Evolutionary conservation across 2,329 filamentous ascomycete genomes (phyloP).

Genomic region (Lecanicillium sp.): DNA sequence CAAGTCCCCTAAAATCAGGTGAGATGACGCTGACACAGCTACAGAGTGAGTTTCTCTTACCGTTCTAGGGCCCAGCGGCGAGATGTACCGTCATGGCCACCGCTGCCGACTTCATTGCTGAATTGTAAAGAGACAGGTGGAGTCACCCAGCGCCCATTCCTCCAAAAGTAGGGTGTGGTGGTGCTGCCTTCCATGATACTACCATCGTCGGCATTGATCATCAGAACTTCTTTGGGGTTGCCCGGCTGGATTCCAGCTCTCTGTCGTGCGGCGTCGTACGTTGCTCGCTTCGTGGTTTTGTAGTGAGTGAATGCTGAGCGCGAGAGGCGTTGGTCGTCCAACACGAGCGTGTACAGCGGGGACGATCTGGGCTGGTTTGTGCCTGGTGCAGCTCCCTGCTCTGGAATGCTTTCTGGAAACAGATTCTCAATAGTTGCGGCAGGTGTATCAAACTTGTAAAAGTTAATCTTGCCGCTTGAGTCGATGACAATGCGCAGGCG

Average conservation of each 20-base stretch:
- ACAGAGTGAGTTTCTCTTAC: conserved; percentile 29
- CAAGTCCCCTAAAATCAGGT: conserved; percentile 44
- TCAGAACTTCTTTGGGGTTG: conserved; percentile 62
- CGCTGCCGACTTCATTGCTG: conserved; percentile 40
- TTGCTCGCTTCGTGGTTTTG: conserved; percentile 71
- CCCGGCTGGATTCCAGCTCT: conserved; percentile 46
- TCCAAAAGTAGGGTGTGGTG: conserved; percentile 76
- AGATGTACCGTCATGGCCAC: conserved; percentile 77
- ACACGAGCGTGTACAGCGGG: conserved; percentile 32
- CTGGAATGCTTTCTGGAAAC: conserved; percentile 48
- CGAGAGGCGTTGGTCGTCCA: conserved; percentile 33
- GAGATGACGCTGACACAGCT: too few relatives aligned
- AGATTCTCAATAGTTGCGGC: conserved; percentile 41
- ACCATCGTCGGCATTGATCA: conserved; percentile 53
- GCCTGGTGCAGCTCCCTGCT: conserved; percentile 23
- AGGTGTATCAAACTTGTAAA: conserved; percentile 29
- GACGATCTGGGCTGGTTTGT: conserved; percentile 17
- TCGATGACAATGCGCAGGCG: conserved; percentile 50
- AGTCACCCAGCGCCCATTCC: conserved; percentile 68
- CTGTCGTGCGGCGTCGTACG: conserved; percentile 64
- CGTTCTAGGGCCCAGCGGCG: conserved; percentile 74
- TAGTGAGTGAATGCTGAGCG: conserved; percentile 65
- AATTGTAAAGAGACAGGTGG: conserved; percentile 51
- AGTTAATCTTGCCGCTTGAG: conserved; percentile 36
- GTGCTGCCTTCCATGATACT: conserved; percentile 80